Conservation (phyloP, 805 yeast genomes). For the Wickerhamiella domercqiae region DNA sequence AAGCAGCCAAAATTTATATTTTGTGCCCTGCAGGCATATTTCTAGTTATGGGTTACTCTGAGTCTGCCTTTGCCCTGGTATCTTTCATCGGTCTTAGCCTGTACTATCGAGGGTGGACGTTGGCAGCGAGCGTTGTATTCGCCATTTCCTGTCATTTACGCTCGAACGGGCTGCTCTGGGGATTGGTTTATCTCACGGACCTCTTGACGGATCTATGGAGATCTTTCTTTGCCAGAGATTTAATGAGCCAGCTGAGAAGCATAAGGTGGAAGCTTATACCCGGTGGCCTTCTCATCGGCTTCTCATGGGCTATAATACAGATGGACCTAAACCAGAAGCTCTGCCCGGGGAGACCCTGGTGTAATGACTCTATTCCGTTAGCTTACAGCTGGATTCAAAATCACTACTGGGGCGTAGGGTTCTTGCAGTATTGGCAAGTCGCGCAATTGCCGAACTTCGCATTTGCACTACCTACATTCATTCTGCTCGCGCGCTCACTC, state of each 20-base stretch:
- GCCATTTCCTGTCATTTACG: constrained; percentile 48
- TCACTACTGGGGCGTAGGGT: constrained; percentile 76
- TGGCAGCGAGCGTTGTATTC: constrained; percentile 39
- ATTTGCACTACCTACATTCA: constrained; percentile 54
- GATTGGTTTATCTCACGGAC: constrained; percentile 34
- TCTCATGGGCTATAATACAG: constrained; percentile 33
- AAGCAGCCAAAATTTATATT: constrained; percentile 33
- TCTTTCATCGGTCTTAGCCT: constrained; percentile 41
- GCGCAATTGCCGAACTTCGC: constrained; percentile 73
- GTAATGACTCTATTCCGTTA: constrained; percentile 39
- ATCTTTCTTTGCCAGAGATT: not conserved
- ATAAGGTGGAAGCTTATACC: constrained; percentile 1
- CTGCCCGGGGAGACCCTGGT: constrained; percentile 81
- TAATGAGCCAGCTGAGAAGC: not conserved
- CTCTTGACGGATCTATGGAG: constrained; percentile 17
- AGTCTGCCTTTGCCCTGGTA: constrained; percentile 48
- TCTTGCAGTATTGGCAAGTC: constrained; percentile 65
- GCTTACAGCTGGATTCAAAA: constrained; percentile 58
- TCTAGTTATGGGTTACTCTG: constrained; percentile 59
- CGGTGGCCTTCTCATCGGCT: constrained; percentile 43
- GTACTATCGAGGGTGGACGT: constrained; percentile 30
- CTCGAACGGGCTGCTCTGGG: constrained; percentile 64
- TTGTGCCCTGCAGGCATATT: constrained; percentile 75
- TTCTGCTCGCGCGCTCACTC: constrained; percentile 29
- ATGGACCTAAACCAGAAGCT: constrained; percentile 38